A percentile compares a stretch with the other conserved stretches of the same genome.
phyloP scores from a whole-genome alignment of 2,329 filamentous ascomycete species.

The Xylariaceae sp. region DNA sequence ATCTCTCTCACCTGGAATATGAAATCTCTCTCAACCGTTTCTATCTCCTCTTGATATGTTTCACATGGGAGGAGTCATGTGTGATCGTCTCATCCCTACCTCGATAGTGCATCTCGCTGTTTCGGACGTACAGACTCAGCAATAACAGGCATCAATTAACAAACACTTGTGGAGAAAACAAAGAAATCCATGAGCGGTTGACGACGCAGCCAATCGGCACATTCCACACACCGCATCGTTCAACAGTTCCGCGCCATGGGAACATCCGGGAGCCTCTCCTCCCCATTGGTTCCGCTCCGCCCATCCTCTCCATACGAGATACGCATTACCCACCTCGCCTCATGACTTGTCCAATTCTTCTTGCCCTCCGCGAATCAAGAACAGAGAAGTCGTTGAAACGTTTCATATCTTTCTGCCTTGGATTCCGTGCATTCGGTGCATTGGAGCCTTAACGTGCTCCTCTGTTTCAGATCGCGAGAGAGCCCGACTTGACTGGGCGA shows the following conservation, averaged over 20 bases:
- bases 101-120: too few species aligned
- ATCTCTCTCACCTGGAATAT: too few species aligned
- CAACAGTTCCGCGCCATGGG: background rate
- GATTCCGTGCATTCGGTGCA: slow-evolving; percentile 20
- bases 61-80: too few species aligned
- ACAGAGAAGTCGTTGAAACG: slow-evolving; percentile 9
- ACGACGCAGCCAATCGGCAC: slow-evolving; percentile 16
- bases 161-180: background rate
- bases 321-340: slow-evolving; percentile 4
- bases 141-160: background rate
- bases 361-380: background rate
- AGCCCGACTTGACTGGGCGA: background rate
- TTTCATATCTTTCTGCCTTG: slow-evolving; percentile 25
- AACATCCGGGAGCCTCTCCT: too few species aligned
- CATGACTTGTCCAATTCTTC: slow-evolving; percentile 3
- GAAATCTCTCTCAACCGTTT: too few species aligned
- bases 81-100: too few species aligned
- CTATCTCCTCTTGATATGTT: too few species aligned
- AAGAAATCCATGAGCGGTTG: background rate
- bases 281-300: too few species aligned
- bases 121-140: too few species aligned
- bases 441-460: slow-evolving; percentile 3
- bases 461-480: slow-evolving; percentile 25
- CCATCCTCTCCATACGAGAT: too few species aligned
- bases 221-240: slow-evolving; percentile 18